Evolutionary conservation across 2,329 filamentous ascomycete genomes (phyloP), one percentile per base, ranked within the genome.

Genomic region (Neofusicoccum parvum): DNA sequence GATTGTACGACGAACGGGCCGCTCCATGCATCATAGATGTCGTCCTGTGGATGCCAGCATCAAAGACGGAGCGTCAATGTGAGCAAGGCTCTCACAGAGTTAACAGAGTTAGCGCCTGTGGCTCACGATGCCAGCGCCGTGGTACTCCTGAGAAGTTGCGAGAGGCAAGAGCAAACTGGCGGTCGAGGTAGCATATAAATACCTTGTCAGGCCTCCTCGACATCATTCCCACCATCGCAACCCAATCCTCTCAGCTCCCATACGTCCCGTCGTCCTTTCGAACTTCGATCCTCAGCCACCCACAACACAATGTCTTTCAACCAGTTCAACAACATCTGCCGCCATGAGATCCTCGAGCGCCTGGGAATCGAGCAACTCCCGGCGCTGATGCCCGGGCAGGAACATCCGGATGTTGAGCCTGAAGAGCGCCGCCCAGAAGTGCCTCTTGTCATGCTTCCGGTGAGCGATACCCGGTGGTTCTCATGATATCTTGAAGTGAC

Each of bases 111-210:
- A 65, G 63, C 62, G 62, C 37, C 46, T 65, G 51, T 68, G 83
- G 82, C 1, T 74, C 87, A 10, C 85, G 88, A 74, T 85, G 82
- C 67, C 83, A 41, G 45, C 48, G 27, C 62, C n/a, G 41, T 56
- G 49, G 41, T 37, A 56, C 62, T 64, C 39, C 39, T 20, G 50
- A n/a, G 5, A 34, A 36, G 20, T 56, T 41, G 34, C 50, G 23
- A 64, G 49, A 54, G 34, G n/a, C 39, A 20, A 63, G 17, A 63
- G 23, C n/a, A 34, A 43, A 56, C 41, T 39, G 62, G 51, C 51
- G 41, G 17, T 58, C 39, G 59, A 39, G 39, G 39, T 49, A n/a
- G 46, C 64, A 43, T 65, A 59, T 67, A 59, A 62, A 65, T 54
- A 50, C 63, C 64, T 32, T 59, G 43, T 50, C 32, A 2, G 45